Conservation (phyloP, 352 stramenopile genomes). For the Phytophthora uliginosa region DNA sequence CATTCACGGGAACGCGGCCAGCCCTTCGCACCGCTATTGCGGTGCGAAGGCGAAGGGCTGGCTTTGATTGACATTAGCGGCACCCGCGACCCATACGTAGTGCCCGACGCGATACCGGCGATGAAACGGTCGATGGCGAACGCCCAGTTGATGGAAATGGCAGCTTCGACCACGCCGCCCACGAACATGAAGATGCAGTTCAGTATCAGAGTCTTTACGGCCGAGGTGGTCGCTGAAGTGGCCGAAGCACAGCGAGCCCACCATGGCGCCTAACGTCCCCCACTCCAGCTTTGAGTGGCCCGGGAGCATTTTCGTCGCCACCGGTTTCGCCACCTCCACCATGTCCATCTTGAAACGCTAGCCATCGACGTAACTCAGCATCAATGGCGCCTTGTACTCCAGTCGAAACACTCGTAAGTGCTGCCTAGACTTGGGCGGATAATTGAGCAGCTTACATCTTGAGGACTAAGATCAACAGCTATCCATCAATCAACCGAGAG, state of each 20-base stretch:
- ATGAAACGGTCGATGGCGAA: slow-evolving; percentile 25
- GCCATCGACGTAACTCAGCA: no score
- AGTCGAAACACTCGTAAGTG: no score
- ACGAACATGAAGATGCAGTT: slow-evolving; percentile 3
- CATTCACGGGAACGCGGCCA: slow-evolving; percentile 24
- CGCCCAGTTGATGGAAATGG: slow-evolving; percentile 22
- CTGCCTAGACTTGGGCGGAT: no score
- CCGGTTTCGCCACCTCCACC: no score
- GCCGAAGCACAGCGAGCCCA: slow-evolving; percentile 11
- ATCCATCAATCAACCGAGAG: no score
- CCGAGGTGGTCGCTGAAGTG: slow-evolving; percentile 35
- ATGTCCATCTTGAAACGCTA: no score
- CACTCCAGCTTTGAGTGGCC: not conserved
- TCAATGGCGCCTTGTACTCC: no score
- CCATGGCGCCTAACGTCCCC: not conserved
- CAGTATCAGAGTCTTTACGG: slow-evolving; percentile 21
- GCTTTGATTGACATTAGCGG: not conserved
- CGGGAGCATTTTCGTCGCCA: no score
- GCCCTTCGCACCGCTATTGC: not conserved
- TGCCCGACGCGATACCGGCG: slow-evolving; percentile 37
- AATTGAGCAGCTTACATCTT: no score
- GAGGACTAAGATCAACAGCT: no score
- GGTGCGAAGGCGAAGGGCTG: no score
- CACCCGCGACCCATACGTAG: slow-evolving; percentile 10
- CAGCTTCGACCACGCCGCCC: not conserved